Evolutionary conservation across 2,329 filamentous ascomycete species (phyloP).

Genomic region (Exophiala dermatitidis): DNA sequence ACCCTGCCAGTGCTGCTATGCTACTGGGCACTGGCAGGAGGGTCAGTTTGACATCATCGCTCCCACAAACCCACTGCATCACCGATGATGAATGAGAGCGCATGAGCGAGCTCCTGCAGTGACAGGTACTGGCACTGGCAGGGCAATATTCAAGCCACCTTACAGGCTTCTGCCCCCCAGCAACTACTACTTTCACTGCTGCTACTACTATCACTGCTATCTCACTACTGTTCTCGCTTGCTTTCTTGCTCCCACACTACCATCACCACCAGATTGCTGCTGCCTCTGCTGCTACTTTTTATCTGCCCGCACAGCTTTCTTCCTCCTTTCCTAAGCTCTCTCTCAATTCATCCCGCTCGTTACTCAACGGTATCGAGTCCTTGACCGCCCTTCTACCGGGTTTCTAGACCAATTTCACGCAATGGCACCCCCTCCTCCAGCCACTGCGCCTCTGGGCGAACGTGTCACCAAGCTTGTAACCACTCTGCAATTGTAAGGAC

Average conservation of each 20-base stretch:
- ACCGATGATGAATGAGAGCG: no score
- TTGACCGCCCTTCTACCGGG: slow-evolving; percentile 17
- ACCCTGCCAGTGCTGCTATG: not conserved
- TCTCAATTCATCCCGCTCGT: not conserved
- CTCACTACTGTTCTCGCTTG: not conserved
- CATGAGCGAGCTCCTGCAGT: no score
- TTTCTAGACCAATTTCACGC: slow-evolving; percentile 5
- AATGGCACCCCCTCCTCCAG: slow-evolving; percentile 69
- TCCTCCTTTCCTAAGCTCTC: not conserved
- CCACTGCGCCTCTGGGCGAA: slow-evolving; percentile 63
- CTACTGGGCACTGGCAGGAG: not conserved
- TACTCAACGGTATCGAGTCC: not conserved
- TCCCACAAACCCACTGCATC: not conserved
- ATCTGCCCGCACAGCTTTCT: not conserved
- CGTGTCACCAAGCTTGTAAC: slow-evolving; percentile 71
- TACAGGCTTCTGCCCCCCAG: not conserved
- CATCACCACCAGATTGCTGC: not conserved
- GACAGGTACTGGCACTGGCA: not conserved
- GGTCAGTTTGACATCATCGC: slow-evolving; percentile 13
- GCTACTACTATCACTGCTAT: not conserved
- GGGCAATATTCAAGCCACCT: not conserved
- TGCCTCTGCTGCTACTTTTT: not conserved
- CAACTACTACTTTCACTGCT: not conserved
- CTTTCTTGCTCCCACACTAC: not conserved
- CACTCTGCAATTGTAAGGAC: slow-evolving; percentile 65